Percentiles rank a stretch among this genome's conserved stretches.
These are phyloP conservation scores for Cordia subcordata DNA, from an alignment of 257 asterid genomes.

Conservation along the genomic window DNA sequence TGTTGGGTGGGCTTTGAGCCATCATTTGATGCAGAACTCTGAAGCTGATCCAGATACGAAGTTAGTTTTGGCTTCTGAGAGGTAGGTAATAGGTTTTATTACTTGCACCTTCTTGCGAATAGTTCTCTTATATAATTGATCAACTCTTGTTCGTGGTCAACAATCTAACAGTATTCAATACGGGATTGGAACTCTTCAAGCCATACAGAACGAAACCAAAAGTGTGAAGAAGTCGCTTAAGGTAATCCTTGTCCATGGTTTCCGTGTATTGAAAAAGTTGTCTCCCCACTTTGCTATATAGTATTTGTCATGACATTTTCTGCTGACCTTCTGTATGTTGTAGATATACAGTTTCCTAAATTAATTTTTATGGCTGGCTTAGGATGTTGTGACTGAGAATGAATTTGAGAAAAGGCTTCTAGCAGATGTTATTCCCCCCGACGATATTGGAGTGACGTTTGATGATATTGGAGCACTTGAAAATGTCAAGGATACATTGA, in stretches of 20 bases:
- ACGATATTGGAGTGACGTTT: constrained; percentile 81
- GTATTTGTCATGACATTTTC: no score
- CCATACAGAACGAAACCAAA: constrained; percentile 64
- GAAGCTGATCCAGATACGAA: constrained; percentile 42
- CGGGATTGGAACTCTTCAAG: constrained; percentile 58
- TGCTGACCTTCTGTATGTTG: not conserved
- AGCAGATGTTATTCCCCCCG: constrained; percentile 72
- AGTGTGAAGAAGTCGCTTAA: constrained; percentile 73
- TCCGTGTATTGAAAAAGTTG: not conserved
- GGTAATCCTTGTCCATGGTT: constrained; percentile 37
- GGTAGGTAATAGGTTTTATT: constrained; percentile 50
- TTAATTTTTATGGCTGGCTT: constrained; percentile 15
- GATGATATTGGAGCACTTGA: constrained; percentile 95
- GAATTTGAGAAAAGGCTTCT: constrained; percentile 89
- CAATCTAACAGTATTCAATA: constrained; percentile 50
- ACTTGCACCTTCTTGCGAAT: constrained; percentile 4
- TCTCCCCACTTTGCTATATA: not conserved
- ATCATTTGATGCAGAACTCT: constrained; percentile 54
- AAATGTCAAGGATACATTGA: constrained; percentile 81
- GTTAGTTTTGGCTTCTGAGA: constrained; percentile 58
- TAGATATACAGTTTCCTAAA: constrained; percentile 3
- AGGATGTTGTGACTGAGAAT: constrained; percentile 85
- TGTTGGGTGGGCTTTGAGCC: constrained; percentile 82
- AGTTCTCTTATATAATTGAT: not conserved
- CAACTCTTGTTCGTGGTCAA: constrained; percentile 7